Evolutionary conservation across 805 yeast genomes (phyloP).

Genomic region (Isabelozyma pseudorhagii): DNA sequence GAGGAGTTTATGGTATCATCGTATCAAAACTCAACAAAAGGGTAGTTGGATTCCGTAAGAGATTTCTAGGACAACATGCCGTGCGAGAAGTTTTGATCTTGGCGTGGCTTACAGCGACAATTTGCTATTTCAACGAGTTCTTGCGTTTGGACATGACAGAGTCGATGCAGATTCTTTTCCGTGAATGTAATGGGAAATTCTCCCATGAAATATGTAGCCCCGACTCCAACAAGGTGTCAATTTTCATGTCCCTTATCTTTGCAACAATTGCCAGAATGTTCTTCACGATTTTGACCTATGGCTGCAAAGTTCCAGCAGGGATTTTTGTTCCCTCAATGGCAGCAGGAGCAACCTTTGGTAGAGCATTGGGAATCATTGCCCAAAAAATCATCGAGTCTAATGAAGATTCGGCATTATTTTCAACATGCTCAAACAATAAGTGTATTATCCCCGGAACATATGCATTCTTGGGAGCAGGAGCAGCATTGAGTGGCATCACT

Average conservation of each 20-base stretch:
- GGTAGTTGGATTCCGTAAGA: conserved; percentile 74
- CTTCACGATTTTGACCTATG: conserved; percentile 82
- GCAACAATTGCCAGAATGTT: conserved; percentile 73
- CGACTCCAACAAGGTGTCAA: conserved; percentile 21
- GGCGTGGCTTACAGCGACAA: conserved; percentile 64
- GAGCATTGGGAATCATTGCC: conserved; percentile 76
- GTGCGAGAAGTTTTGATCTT: conserved; percentile 69
- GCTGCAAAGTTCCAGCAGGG: conserved; percentile 96
- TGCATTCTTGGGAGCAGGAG: conserved; percentile 95
- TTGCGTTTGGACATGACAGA: conserved; percentile 91
- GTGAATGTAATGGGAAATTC: conserved; percentile 63
- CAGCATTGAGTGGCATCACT: conserved; percentile 91
- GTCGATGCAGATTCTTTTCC: conserved; percentile 85
- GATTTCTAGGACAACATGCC: conserved; percentile 55
- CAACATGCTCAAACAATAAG: conserved; percentile 24
- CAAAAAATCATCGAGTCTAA: conserved; percentile 38
- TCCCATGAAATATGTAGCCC: conserved; percentile 39
- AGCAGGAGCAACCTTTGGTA: conserved; percentile 91
- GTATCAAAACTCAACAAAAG: conserved; percentile 73
- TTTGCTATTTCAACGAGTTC: conserved; percentile 83
- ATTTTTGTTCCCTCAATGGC: conserved; percentile 97
- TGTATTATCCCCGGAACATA: conserved; percentile 93
- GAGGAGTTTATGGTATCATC: conserved; percentile 84
- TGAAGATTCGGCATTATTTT: conserved; percentile 32
- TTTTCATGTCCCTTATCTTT: conserved; percentile 52